Evolutionary conservation across 2,329 filamentous ascomycete genomes (phyloP).

Genomic region (Fusarium nanum): DNA sequence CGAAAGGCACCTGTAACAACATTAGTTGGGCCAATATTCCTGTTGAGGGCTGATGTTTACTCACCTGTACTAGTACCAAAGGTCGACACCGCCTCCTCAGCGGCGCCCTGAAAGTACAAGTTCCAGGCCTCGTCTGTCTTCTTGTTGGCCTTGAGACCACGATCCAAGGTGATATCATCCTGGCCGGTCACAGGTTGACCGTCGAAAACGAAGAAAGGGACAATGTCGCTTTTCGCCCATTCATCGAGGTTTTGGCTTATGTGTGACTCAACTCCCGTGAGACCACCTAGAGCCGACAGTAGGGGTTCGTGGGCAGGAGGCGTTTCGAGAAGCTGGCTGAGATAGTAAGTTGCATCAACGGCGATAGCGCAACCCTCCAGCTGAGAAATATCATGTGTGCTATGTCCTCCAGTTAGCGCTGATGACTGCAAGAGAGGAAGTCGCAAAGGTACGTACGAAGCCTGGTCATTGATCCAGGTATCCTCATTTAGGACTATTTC

Average conservation of each 20-base stretch:
- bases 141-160: conserved; percentile 72
- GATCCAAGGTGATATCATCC: conserved; percentile 74
- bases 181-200: conserved; percentile 84
- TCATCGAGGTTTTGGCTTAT: conserved; percentile 81
- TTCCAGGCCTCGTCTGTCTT: conserved; percentile 86
- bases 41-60: conserved; percentile 2
- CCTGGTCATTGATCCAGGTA: conserved; percentile 55
- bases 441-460: conserved; percentile 48
- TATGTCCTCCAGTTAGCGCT: conserved; percentile 48
- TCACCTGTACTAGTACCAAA: conserved; percentile 84
- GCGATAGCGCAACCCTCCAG: conserved; percentile 81
- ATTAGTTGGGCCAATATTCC: conserved; percentile 44
- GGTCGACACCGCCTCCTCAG: conserved; percentile 82
- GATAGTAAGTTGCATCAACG: conserved; percentile 90
- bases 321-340: conserved; percentile 80
- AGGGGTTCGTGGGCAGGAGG: conserved; percentile 83
- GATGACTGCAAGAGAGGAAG: conserved; percentile 7
- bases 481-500: conserved; percentile 53
- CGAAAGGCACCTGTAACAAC: conserved; percentile 71
- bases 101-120: conserved; percentile 83
- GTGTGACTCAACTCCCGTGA: conserved; percentile 80
- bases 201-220: conserved; percentile 91
- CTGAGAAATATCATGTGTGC: conserved; percentile 72
- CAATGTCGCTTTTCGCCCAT: conserved; percentile 76
- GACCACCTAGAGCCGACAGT: conserved; percentile 87